Percentiles rank a stretch among this genome's conserved stretches.
phyloP scores from a whole-genome alignment of 192 early-diverging fungal species.

The Gryganskiella cystojenkinii region DNA sequence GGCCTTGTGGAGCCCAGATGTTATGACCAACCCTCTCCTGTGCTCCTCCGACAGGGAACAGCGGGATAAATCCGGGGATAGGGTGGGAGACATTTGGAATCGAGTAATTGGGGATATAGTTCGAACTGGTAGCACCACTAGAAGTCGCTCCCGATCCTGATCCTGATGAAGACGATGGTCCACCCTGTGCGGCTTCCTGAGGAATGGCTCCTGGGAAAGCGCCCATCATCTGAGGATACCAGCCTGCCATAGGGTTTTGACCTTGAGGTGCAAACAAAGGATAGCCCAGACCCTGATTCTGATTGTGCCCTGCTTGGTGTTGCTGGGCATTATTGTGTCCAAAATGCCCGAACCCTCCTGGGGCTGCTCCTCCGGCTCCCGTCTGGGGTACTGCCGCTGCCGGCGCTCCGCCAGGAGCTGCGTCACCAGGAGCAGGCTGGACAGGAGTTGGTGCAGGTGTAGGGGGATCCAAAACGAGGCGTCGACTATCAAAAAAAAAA shows the following conservation, averaged over 20 bases:
- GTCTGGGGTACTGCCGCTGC: constrained; percentile 12
- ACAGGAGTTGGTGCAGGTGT: constrained; percentile 35
- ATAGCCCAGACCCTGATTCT: constrained; percentile 28
- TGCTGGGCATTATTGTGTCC: constrained; percentile 29
- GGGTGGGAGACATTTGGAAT: constrained; percentile 41
- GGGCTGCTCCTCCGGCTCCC: constrained; percentile 7
- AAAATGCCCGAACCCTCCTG: constrained; percentile 8
- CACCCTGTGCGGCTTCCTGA: constrained; percentile 9
- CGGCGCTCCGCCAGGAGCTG: constrained; percentile 19
- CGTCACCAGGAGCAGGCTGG: constrained; percentile 15
- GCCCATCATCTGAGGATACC: constrained; percentile 34
- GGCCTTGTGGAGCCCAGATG: neutral
- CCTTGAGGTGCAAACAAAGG: constrained; percentile 35
- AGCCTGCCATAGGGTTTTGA: constrained; percentile 33
- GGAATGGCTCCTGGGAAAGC: constrained; percentile 26
- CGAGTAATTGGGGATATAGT: constrained; percentile 30
- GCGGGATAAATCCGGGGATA: constrained; percentile 53
- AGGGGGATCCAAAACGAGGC: constrained; percentile 59
- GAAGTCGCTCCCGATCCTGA: constrained; percentile 9
- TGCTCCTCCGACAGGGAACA: constrained; percentile 40
- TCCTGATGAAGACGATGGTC: neutral
- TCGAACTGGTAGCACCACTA: constrained; percentile 11
- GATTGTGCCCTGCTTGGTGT: constrained; percentile 9
- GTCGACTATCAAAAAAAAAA: constrained; percentile 47
- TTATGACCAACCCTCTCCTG: constrained; percentile 10